Evolutionary conservation across 345 rosid species (phyloP), one percentile per base, ranked within the genome.

Genomic region (Carallia brachiata): DNA sequence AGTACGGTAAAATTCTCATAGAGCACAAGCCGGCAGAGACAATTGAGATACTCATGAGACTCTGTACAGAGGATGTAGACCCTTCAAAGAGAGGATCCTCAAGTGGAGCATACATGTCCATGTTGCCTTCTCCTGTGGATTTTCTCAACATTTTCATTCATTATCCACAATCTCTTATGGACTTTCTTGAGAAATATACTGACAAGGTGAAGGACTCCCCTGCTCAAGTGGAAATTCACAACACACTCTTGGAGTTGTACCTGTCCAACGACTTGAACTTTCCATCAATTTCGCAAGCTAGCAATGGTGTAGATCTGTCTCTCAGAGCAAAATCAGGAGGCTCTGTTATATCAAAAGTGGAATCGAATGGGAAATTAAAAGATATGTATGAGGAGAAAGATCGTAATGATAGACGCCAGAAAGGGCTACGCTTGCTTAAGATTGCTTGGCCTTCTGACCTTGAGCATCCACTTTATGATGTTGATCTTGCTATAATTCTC

Each of bases 81-180:
- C 66, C 78, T 2, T 55, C 71, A 40, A 84, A 71, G 76, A 79
- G 74, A 72, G 89, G 88, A 76, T 69, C 92, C 70, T 83, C 97
- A 67, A 87, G 73, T 81, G 84, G 87, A 68, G 75, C 65, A 32
- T 87, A 87, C 82, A 80, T 95, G 47, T 87, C 92, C 70, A 87
- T 95, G 92, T 74, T 95, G 84, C 98, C 99, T 5, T 95, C 99
- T 68, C 99, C 99, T 61, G 97, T 95, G 73, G 98, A 95, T 80
- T 95, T 95, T 82, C 86, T 92, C 66, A 92, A 89, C 73, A 89
- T 95, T 75, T 95, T 95, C 72, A 79, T 89, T 75, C 99, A 92
- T 75, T 84, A 89, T 76, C 92, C 98, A 28, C 79, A 82, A 74
- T 86, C 98, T 27, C 88, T 95, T 52, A 88, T 90, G 99, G 82